phyloP scores from a whole-genome alignment of 129 eudicot species.

The Flaveria sonorensis region DNA sequence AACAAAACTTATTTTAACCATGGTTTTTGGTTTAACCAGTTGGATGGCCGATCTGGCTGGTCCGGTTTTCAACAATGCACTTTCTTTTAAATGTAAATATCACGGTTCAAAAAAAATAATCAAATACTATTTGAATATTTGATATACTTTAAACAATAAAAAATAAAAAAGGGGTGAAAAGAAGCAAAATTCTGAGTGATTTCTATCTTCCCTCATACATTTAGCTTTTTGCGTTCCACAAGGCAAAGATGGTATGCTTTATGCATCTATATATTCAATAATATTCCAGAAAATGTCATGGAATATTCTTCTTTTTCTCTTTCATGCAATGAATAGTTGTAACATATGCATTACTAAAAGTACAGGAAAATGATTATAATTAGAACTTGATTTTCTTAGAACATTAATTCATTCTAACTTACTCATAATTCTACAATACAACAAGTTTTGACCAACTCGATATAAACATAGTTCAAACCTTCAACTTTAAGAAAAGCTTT shows the following conservation, averaged over 20 bases:
- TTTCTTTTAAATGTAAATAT: neutral
- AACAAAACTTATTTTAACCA: neutral
- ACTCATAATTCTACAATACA: too few relatives aligned
- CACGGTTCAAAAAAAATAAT: neutral
- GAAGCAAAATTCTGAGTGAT: slow-evolving; percentile 42
- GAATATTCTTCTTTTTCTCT: neutral
- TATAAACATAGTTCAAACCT: too few relatives aligned
- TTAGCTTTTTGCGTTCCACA: slow-evolving; percentile 22
- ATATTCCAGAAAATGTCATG: neutral
- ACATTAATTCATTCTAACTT: too few relatives aligned
- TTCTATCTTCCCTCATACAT: slow-evolving; percentile 13
- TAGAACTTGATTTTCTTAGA: neutral
- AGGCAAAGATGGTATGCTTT: slow-evolving; percentile 35
- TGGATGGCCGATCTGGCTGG: neutral
- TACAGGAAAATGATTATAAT: neutral
- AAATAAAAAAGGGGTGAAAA: neutral
- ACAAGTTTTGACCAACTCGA: too few relatives aligned
- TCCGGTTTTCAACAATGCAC: neutral
- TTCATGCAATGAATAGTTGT: slow-evolving; percentile 15
- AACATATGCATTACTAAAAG: slow-evolving; percentile 5
- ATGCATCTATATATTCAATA: slow-evolving; percentile 28
- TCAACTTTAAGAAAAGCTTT: too few relatives aligned
- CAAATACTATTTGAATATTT: neutral
- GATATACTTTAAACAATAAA: neutral
- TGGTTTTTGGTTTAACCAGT: neutral